Base-by-base conservation (phyloP, 2,329 filamentous ascomycete species). In the Pseudocercospora pini-densiflorae region DNA sequence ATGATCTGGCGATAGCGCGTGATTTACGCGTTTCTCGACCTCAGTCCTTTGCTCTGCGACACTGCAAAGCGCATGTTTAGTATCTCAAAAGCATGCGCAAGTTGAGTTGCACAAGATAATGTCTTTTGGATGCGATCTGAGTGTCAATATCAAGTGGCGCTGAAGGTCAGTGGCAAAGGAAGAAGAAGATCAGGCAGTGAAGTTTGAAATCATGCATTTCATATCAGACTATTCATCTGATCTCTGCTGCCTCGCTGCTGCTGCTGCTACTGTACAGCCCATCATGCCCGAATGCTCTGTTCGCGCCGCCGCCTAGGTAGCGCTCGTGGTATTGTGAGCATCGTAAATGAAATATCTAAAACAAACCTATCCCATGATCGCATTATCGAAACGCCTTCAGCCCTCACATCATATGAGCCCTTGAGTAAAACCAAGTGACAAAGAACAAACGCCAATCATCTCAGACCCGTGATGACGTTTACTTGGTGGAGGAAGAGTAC, bases 401-500 rank as follows among this genome's bases (percentile, higher is more conserved):
- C 75, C 62, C 57, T 64, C 40, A 58, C 62, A 64, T 58, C 64
- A 27, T 63, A 59, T 62, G 60, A 67, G 60, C 64, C 65, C 53
- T 61, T 33, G 55, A 49, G 40, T 61, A 58, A 62, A 65, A 69
- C 62, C 69, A 65, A 68, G 61, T 62, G n/a, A 62, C 64, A 64
- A 65, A 43, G 78, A 76, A 81, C 82, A 81, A 81, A 78, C 83
- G 82, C 78, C 79, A 58, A 58, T 43, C 55, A 77, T 74, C 73
- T 71, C 70, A 79, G 77, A 69, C 75, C 64, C 61, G 62, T 65
- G 64, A 69, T 51, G 79, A 78, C 78, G 78, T 84, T 89, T 97
- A 98, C 93, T 98, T 99, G 84, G 94, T 95, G 80, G 94, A 97
- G 68, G 94, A 97, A 76, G 94, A 98, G 89, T 98, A 99, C 90